phyloP scores from a whole-genome alignment of 768 basidiomycete species.

The Gyrodon lividus region DNA sequence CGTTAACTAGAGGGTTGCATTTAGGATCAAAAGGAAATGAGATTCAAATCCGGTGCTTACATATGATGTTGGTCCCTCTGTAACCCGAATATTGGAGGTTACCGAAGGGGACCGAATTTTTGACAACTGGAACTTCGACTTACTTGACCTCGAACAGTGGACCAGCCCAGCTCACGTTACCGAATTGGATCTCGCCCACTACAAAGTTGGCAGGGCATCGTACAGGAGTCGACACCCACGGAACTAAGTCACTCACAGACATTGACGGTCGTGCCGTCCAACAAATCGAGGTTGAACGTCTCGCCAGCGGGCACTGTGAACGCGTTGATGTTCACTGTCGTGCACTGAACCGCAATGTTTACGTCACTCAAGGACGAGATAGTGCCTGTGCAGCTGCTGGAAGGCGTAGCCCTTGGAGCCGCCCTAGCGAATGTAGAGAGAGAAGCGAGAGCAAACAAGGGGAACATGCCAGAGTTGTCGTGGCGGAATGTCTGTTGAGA shows the following conservation, averaged over 20 bases:
- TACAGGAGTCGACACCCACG: background rate
- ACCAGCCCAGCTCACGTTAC: conserved; percentile 49
- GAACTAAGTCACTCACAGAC: conserved; percentile 42
- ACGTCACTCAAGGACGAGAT: conserved; percentile 56
- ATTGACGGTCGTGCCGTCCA: conserved; percentile 54
- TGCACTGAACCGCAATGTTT: conserved; percentile 50
- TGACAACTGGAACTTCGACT: conserved; percentile 3
- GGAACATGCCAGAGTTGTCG: conserved; percentile 4
- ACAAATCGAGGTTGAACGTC: conserved; percentile 46
- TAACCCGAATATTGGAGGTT: background rate
- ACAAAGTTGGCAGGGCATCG: background rate
- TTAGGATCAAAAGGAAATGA: background rate
- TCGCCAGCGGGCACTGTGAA: conserved; percentile 59
- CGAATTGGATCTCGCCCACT: conserved; percentile 63
- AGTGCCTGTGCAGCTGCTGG: conserved; percentile 43
- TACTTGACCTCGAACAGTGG: conserved; percentile 55
- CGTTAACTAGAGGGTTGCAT: conserved; percentile 30
- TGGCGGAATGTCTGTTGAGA: background rate
- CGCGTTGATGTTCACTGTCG: conserved; percentile 52
- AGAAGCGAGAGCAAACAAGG: conserved; percentile 10
- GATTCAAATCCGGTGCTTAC: conserved; percentile 31
- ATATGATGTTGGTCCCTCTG: conserved; percentile 49
- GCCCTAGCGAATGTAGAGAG: conserved; percentile 18
- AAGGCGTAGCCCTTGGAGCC: conserved; percentile 11
- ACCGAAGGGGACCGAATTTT: background rate